These are phyloP conservation scores for Obba rivulosa DNA, from an alignment of 768 basidiomycete species.

Conservation along the genomic window DNA sequence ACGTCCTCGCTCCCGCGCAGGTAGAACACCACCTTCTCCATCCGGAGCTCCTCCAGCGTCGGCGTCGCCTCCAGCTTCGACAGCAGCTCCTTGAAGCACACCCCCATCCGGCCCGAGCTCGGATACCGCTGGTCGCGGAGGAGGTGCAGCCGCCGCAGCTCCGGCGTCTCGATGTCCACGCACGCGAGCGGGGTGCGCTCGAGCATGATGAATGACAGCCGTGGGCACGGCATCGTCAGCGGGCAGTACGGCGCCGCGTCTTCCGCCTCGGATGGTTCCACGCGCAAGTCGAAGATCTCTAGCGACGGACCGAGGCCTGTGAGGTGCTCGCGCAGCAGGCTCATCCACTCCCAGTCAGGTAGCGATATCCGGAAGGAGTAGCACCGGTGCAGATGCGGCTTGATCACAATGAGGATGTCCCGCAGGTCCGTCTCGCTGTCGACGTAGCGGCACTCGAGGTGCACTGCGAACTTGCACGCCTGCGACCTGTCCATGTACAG, in stretches of 20 bases:
- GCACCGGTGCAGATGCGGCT: conserved; percentile 25
- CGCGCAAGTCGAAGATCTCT: conserved; percentile 23
- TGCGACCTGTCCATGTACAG: conserved; percentile 22
- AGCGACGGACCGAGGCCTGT: conserved; percentile 20
- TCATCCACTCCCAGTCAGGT: conserved; percentile 23
- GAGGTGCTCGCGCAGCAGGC: conserved; percentile 16
- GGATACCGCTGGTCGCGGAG: conserved; percentile 19
- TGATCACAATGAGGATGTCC: conserved; percentile 19
- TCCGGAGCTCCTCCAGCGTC: conserved; percentile 19
- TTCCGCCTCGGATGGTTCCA: conserved; percentile 22
- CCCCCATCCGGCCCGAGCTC: conserved; percentile 9
- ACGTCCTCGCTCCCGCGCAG: conserved; percentile 21
- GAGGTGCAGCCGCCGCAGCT: conserved; percentile 19
- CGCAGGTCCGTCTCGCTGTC: conserved; percentile 17
- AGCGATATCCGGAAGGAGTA: conserved; percentile 25
- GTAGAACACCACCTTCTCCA: conserved; percentile 21
- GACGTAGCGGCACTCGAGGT: conserved; percentile 23
- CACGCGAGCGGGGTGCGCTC: conserved; percentile 25
- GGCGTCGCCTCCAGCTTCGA: conserved; percentile 10
- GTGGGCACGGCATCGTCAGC: conserved; percentile 21
- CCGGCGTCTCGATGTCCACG: conserved; percentile 19
- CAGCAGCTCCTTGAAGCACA: conserved; percentile 23
- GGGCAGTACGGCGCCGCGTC: conserved; percentile 13
- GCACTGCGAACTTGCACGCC: conserved; percentile 22
- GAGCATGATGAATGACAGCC: conserved; percentile 20